Percentiles rank a stretch among this genome's conserved stretches.
Evolutionary conservation across 2,329 filamentous ascomycete species (phyloP).

Genomic region (Epichloe typhina): DNA sequence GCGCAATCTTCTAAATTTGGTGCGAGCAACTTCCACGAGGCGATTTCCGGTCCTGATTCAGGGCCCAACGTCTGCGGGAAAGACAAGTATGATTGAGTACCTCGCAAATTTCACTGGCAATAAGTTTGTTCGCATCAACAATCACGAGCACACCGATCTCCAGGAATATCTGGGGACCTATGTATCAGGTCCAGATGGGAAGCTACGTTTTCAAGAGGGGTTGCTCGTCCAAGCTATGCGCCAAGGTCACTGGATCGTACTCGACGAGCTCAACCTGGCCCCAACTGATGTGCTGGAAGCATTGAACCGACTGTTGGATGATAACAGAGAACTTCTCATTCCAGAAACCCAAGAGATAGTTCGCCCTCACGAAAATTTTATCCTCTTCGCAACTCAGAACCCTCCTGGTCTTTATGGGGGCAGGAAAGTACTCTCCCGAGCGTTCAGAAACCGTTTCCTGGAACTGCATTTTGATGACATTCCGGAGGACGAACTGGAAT

Average conservation of each 20-base stretch:
- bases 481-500: conserved; percentile 83
- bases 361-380: conserved; percentile 84
- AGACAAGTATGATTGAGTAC: conserved; percentile 99
- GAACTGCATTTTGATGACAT: conserved; percentile 98
- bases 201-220: conserved; percentile 83
- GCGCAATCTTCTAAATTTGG: conserved; percentile 85
- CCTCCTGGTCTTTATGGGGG: conserved; percentile 92
- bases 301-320: conserved; percentile 85
- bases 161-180: conserved; percentile 97
- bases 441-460: conserved; percentile 92
- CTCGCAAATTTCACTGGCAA: conserved; percentile 94
- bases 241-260: conserved; percentile 92
- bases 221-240: conserved; percentile 84
- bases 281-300: conserved; percentile 96
- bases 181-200: conserved; percentile 71
- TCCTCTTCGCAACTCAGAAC: conserved; percentile 97
- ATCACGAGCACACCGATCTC: conserved; percentile 95
- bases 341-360: conserved; percentile 94
- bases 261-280: conserved; percentile 93
- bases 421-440: conserved; percentile 80
- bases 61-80: conserved; percentile 91
- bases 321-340: conserved; percentile 90
- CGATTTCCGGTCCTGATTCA: conserved; percentile 91
- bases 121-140: conserved; percentile 96
- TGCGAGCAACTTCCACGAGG: conserved; percentile 82